phyloP scores from a whole-genome alignment of 179 eudicot species.

The Spinacia oleracea region DNA sequence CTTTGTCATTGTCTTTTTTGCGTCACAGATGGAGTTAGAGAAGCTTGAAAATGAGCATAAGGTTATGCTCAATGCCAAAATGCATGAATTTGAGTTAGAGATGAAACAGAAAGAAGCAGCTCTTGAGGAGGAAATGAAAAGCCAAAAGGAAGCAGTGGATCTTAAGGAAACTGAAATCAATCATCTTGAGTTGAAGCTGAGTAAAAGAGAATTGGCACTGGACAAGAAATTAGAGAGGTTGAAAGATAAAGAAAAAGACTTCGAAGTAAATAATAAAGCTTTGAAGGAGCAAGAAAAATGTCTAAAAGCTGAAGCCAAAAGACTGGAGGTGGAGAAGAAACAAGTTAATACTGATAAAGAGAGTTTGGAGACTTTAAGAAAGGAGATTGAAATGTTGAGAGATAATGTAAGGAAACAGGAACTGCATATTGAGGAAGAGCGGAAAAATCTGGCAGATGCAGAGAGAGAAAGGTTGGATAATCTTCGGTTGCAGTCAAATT shows the following conservation, averaged over 20 bases:
- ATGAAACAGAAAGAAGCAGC: constrained; percentile 54
- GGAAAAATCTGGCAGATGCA: constrained; percentile 45
- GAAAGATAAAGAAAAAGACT: constrained; percentile 79
- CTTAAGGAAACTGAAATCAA: constrained; percentile 55
- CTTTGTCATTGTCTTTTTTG: constrained; percentile 4
- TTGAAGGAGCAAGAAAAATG: constrained; percentile 63
- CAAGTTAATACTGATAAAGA: constrained; percentile 54
- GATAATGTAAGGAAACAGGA: constrained; percentile 44
- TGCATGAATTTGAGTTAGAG: constrained; percentile 64
- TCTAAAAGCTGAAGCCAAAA: constrained; percentile 58
- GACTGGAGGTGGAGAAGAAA: constrained; percentile 49
- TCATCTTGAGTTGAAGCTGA: constrained; percentile 65
- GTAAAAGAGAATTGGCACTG: constrained; percentile 59
- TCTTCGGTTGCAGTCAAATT: constrained; percentile 47
- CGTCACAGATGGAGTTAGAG: constrained; percentile 68
- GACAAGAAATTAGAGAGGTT: constrained; percentile 69
- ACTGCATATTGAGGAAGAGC: constrained; percentile 57
- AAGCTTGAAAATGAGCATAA: constrained; percentile 63
- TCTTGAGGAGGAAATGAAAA: constrained; percentile 55
- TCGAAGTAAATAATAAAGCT: constrained; percentile 52
- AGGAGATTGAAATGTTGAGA: constrained; percentile 57
- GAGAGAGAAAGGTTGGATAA: constrained; percentile 62
- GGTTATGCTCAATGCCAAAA: constrained; percentile 44
- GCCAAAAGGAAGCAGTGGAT: constrained; percentile 44
- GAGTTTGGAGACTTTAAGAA: constrained; percentile 39